These are phyloP conservation scores for Ophiostoma sp. DNA, from an alignment of 2,329 filamentous ascomycete genomes.

Conservation along the genomic window DNA sequence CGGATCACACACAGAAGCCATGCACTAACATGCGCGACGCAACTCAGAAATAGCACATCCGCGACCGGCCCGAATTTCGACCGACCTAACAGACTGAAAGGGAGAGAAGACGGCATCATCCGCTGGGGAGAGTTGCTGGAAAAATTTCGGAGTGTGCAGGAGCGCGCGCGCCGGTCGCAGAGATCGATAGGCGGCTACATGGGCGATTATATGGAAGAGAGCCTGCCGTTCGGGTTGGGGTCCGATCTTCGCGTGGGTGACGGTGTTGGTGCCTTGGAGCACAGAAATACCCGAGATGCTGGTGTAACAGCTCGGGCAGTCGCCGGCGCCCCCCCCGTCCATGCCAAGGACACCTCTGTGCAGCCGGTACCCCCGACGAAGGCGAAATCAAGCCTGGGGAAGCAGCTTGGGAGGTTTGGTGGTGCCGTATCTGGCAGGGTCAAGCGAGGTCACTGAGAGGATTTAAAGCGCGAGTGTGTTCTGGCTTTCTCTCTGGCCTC, in stretches of 20 bases:
- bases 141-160: slow-evolving; percentile 90
- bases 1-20: neutral
- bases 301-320: slow-evolving; percentile 37
- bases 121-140: slow-evolving; percentile 91
- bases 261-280: slow-evolving; percentile 39
- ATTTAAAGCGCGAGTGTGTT: neutral
- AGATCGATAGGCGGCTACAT: slow-evolving; percentile 55
- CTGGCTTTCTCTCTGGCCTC: neutral
- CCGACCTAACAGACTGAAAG: slow-evolving; percentile 74
- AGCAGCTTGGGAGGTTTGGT: slow-evolving; percentile 68
- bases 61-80: slow-evolving; percentile 62
- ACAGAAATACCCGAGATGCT: slow-evolving; percentile 47
- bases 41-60: slow-evolving; percentile 47
- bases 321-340: neutral
- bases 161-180: slow-evolving; percentile 73
- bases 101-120: slow-evolving; percentile 79
- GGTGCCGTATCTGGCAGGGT: slow-evolving; percentile 68
- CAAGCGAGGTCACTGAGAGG: slow-evolving; percentile 50
- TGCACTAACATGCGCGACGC: neutral
- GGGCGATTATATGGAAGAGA: slow-evolving; percentile 43
- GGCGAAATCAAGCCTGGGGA: slow-evolving; percentile 63
- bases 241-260: slow-evolving; percentile 46
- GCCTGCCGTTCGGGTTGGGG: slow-evolving; percentile 42
- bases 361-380: slow-evolving; percentile 54
- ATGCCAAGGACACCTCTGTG: slow-evolving; percentile 48